Percentiles rank a stretch among this genome's conserved stretches.
Conservation (phyloP, 192 early-diverging fungal species). For the Gigaspora rosea region DNA sequence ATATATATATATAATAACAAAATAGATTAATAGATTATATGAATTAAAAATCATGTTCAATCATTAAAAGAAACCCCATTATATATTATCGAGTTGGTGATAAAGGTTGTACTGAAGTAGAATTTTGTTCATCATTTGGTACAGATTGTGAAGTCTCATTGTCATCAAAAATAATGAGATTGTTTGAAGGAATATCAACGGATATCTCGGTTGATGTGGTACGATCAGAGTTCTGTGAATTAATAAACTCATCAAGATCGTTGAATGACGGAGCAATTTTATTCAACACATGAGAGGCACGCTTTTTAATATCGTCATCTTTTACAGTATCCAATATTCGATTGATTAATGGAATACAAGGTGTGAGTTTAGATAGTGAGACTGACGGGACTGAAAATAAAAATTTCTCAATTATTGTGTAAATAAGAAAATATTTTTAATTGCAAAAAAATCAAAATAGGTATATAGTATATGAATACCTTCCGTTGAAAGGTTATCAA, state of each 20-base stretch:
- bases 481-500: slow-evolving; percentile 56
- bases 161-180: neutral
- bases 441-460: neutral
- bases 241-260: neutral
- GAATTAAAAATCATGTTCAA: too few relatives aligned
- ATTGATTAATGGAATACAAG: slow-evolving; percentile 43
- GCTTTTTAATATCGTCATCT: slow-evolving; percentile 45
- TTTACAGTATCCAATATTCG: slow-evolving; percentile 40
- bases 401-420: neutral
- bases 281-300: slow-evolving; percentile 42
- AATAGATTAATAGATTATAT: too few relatives aligned
- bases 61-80: too few relatives aligned
- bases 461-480: slow-evolving; percentile 21
- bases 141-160: neutral
- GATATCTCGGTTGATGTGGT: too few relatives aligned
- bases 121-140: too few relatives aligned
- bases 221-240: neutral
- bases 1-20: too few relatives aligned
- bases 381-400: neutral
- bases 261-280: slow-evolving; percentile 5
- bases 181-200: neutral
- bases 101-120: too few relatives aligned
- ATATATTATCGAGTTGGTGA: too few relatives aligned
- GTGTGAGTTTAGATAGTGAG: slow-evolving; percentile 23
- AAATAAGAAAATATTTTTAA: neutral